Conservation (phyloP, 164 flowering plant species). For the Piper longum region DNA sequence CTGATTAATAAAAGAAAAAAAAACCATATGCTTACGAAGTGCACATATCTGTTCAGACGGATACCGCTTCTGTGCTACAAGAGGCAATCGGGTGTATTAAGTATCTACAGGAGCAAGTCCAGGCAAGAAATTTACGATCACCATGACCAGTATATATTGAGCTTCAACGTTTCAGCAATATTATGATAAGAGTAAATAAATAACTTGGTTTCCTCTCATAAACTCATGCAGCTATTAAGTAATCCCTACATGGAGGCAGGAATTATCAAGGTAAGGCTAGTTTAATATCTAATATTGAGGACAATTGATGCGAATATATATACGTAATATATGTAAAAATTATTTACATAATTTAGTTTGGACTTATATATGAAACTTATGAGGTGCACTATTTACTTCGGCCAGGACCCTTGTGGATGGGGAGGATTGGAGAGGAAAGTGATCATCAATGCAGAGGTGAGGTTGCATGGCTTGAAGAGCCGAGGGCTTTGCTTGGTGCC, state of each 20-base stretch:
- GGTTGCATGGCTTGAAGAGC: slow-evolving; percentile 32
- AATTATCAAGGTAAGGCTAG: slow-evolving; percentile 29
- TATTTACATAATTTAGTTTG: too few species aligned
- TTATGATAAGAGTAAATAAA: neutral
- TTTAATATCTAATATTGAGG: neutral
- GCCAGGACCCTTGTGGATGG: slow-evolving; percentile 24
- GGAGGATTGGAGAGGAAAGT: slow-evolving; percentile 6
- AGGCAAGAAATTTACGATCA: slow-evolving; percentile 17
- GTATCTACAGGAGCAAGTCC: slow-evolving; percentile 62
- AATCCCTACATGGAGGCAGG: slow-evolving; percentile 50
- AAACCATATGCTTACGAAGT: too few species aligned
- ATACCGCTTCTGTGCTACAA: slow-evolving; percentile 40
- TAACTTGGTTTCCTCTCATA: neutral
- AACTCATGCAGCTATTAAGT: slow-evolving; percentile 33
- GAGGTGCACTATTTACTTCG: too few species aligned
- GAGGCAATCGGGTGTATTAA: slow-evolving; percentile 55
- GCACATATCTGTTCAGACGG: neutral
- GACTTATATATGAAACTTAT: too few species aligned
- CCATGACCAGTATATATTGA: neutral
- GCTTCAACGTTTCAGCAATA: too few species aligned
- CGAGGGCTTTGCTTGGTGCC: slow-evolving; percentile 65
- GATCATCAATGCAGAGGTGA: slow-evolving; percentile 16
- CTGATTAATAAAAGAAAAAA: neutral
- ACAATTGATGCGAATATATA: too few species aligned
- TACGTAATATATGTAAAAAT: too few species aligned